Percentiles rank a stretch among this genome's conserved stretches.
Evolutionary conservation across 1,284 basidiomycete genomes (phyloP).

Genomic region (Phaffia rhodozyma): DNA sequence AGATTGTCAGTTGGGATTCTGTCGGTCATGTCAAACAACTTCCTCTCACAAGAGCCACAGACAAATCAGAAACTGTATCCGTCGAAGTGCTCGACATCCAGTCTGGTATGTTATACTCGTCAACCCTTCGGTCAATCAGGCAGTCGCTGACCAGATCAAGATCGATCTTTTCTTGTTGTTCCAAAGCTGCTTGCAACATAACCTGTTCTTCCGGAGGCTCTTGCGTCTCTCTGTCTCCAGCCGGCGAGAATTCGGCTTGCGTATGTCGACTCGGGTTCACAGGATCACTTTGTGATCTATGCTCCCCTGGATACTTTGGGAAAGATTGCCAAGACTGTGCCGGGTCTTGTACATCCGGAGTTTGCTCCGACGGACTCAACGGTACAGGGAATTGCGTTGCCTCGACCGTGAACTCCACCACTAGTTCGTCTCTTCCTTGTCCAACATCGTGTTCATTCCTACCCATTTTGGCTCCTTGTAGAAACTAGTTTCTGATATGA

Average conservation of each 20-base stretch:
- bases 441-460: background rate
- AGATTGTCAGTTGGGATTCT: constrained; percentile 1
- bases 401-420: constrained; percentile 20
- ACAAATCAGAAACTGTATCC: background rate
- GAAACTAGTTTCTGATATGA: background rate
- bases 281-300: constrained; percentile 27
- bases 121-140: too few species aligned
- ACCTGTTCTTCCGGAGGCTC: constrained; percentile 9
- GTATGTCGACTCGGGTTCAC: constrained; percentile 25
- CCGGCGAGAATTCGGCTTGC: constrained; percentile 20
- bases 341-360: constrained; percentile 24
- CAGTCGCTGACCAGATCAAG: too few species aligned
- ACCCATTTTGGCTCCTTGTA: background rate
- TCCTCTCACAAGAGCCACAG: background rate
- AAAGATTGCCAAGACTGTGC: constrained; percentile 31
- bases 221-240: background rate
- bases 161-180: background rate
- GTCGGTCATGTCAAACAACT: background rate
- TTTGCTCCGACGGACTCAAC: constrained; percentile 34
- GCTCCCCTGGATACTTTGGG: constrained; percentile 31
- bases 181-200: background rate
- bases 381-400: constrained; percentile 36
- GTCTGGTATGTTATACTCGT: background rate
- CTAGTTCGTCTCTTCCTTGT: constrained; percentile 16
- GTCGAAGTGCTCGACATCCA: constrained; percentile 5